Evolutionary conservation across 768 basidiomycete species (phyloP), one percentile per base, ranked within the genome.

Genomic region (Rhodocollybia butyracea): DNA sequence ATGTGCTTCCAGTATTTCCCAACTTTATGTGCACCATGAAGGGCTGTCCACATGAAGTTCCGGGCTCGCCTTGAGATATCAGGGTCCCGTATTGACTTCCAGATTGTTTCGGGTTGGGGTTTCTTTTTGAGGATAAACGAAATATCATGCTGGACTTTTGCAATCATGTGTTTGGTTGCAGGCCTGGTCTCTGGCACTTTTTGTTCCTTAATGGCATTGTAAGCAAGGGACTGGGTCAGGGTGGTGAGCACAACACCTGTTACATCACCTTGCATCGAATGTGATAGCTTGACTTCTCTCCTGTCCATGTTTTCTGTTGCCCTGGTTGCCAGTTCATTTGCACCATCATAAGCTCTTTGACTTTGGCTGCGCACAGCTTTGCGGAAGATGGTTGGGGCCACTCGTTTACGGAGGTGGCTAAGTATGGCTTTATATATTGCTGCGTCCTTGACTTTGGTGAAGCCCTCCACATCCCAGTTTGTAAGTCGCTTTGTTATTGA

Each of bases 301-400:
- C n/a, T n/a, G n/a, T n/a, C n/a, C n/a, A n/a, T n/a, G n/a, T n/a
- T n/a, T n/a, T n/a, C n/a, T n/a, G n/a, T n/a, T n/a, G n/a, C n/a
- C n/a, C n/a, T 36, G 34, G 36, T 52, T 51, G 6, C 43, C 41
- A 0, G 66, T 67, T 36, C 2, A 61, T 56, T 11, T 4, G 31
- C 43, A 68, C 65, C 6, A 67, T 66, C 5, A 34, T 61, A 52
- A 67, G 60, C 27, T 68, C 67, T 2, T 62, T 57, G 17, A 24
- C 26, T 61, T 8, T 24, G 54, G 24, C 66, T 66, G 1, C 66
- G 68, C 60, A 70, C 69, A 0, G 67, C 64, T 66, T 66, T 66
- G 30, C 41, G 42, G 7, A 71, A 43, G 17, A 38, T 13, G 1
- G 63, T 68, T 3, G 12, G 13, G 0, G 59, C 62, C 13, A 47